Evolutionary conservation across 352 stramenopile genomes (phyloP), one percentile per base, ranked within the genome.

Genomic region (Aphanomyces cochlioides): DNA sequence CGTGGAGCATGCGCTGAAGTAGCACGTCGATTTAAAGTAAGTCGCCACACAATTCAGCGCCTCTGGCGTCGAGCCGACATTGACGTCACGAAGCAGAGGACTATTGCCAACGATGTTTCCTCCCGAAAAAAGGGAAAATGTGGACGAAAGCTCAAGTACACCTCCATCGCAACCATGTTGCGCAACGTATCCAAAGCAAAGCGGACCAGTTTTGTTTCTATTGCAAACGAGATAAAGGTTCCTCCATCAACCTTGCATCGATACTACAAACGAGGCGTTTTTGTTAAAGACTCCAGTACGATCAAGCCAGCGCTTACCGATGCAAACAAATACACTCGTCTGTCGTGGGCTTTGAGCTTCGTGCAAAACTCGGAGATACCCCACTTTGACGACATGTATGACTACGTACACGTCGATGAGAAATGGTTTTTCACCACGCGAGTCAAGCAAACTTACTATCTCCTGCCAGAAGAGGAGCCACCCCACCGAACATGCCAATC

Each of bases 361-460:
- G 43, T 48, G 8, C 8, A 48, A 15, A 15, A 48, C 43, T 48
- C 15, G 8, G 15, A 48, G 43, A 15, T 15, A 48, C 43, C 43
- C 8, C 15, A 48, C 43, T 48, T 48, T 48, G 43, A 48, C 43
- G 43, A 48, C 43, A 48, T 48, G 43, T 58, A 58, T 21, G 50
- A 58, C 50, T 36, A 15, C 17, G 19, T 58, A 36, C 19, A 36
- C 17, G 50, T 34, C 50, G 50, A 58, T 34, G 50, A 58, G 19
- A 58, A 58, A 58, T 58, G 50, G 50, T 58, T 58, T n/a, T 58
- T 36, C 50, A 58, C 34, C 6, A 48, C 43, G 15, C 43, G 43
- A 8, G 43, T 15, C 8, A 48, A 48, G 43, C 8, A 48, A 21
- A n/a, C 17, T 6, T n/a, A 36, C 13, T 58, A 58, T 21, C 15